Evolutionary conservation across 2,329 filamentous ascomycete species (phyloP).

Genomic region (Hirsutella rhossiliensis): DNA sequence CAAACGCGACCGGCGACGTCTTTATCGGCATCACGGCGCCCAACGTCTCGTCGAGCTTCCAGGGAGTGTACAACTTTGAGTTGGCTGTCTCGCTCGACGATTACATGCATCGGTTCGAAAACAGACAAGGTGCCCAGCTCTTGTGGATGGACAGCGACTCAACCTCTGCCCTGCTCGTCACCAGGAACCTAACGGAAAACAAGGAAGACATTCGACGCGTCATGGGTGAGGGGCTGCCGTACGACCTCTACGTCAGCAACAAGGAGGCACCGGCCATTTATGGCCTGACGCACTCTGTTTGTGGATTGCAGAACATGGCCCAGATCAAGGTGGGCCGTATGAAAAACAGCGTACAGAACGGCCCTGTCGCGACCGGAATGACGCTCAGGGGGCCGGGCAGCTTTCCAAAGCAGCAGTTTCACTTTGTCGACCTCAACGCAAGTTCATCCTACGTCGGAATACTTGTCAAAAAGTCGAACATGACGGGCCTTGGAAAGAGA

Average conservation of each 20-base stretch:
- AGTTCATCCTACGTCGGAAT: slow-evolving; percentile 63
- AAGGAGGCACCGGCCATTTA: slow-evolving; percentile 44
- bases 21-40: slow-evolving; percentile 69
- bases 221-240: slow-evolving; percentile 45
- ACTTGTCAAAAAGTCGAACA: slow-evolving; percentile 49
- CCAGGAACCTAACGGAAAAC: slow-evolving; percentile 55
- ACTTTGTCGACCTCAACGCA: slow-evolving; percentile 61
- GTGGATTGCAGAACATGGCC: slow-evolving; percentile 59
- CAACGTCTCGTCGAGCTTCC: slow-evolving; percentile 44
- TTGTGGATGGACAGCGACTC: slow-evolving; percentile 79
- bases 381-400: slow-evolving; percentile 54
- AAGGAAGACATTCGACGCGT: slow-evolving; percentile 41
- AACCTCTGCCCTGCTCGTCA: slow-evolving; percentile 65
- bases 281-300: slow-evolving; percentile 71
- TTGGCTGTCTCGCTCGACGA: slow-evolving; percentile 72
- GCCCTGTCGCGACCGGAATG: slow-evolving; percentile 48
- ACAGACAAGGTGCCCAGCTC: slow-evolving; percentile 38
- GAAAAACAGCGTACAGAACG: slow-evolving; percentile 34
- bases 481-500: slow-evolving; percentile 30
- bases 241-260: slow-evolving; percentile 65
- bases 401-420: slow-evolving; percentile 78
- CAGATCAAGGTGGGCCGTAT: slow-evolving; percentile 41
- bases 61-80: slow-evolving; percentile 65
- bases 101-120: slow-evolving; percentile 55
- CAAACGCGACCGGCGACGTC: slow-evolving; percentile 53